These are phyloP conservation scores for Mycena vulgaris DNA, from an alignment of 768 basidiomycete species.

Conservation along the genomic window DNA sequence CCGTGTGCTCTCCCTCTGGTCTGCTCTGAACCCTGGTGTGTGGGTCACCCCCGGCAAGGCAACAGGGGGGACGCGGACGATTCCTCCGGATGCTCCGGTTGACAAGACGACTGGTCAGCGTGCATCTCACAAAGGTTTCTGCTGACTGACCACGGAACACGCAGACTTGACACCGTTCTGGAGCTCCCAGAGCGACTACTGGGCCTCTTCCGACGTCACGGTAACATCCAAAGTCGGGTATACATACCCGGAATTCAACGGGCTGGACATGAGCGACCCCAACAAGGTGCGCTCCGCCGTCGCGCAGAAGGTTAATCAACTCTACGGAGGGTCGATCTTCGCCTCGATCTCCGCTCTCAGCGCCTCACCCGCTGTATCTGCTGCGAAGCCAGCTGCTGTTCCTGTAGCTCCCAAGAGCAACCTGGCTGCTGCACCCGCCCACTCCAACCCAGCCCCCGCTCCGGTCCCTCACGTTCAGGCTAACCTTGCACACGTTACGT, in stretches of 20 bases:
- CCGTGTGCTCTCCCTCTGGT: constrained; percentile 67
- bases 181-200: constrained; percentile 54
- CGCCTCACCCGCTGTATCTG: background rate
- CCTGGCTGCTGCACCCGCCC: background rate
- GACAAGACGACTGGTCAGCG: constrained; percentile 49
- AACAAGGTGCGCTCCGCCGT: constrained; percentile 51
- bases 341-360: no score
- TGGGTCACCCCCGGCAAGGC: constrained; percentile 54
- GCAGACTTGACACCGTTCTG: constrained; percentile 66
- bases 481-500: background rate
- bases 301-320: constrained; percentile 49
- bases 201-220: constrained; percentile 52
- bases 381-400: constrained; percentile 5
- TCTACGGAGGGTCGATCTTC: constrained; percentile 48
- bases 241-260: constrained; percentile 67
- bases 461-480: background rate
- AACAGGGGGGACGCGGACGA: constrained; percentile 51
- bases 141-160: background rate
- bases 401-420: background rate
- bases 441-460: background rate
- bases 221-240: constrained; percentile 57
- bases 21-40: constrained; percentile 58
- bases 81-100: constrained; percentile 45
- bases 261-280: constrained; percentile 49
- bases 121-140: background rate